Conservation (phyloP, 768 basidiomycete genomes). For the Cyclocybe cylindracea region DNA sequence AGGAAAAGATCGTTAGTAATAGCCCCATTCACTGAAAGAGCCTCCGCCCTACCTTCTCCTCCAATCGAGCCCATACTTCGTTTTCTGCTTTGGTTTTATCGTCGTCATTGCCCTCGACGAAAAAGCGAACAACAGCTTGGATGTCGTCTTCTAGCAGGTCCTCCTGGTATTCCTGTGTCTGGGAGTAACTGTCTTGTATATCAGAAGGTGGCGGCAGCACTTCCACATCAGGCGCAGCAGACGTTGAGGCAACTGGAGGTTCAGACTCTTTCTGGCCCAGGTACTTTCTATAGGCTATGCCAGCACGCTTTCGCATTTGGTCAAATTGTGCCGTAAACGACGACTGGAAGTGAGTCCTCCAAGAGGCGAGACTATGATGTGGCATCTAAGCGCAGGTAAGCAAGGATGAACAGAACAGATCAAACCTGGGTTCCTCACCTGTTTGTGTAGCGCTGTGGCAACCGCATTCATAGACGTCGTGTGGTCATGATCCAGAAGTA, state of each 20-base stretch:
- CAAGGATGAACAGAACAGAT: not conserved
- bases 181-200: not conserved
- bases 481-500: constrained; percentile 51
- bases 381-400: constrained; percentile 48
- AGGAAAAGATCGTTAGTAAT: constrained; percentile 6
- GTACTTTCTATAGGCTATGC: constrained; percentile 51
- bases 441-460: constrained; percentile 37
- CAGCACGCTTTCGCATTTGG: constrained; percentile 47
- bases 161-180: no score
- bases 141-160: constrained; percentile 40
- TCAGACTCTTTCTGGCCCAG: constrained; percentile 19
- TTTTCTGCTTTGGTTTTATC: constrained; percentile 37
- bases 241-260: constrained; percentile 1
- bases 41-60: constrained; percentile 39
- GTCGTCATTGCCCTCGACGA: constrained; percentile 50
- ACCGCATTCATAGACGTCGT: constrained; percentile 39
- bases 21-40: not conserved
- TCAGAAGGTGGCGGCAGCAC: constrained; percentile 2
- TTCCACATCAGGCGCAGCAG: constrained; percentile 7
- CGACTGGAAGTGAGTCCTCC: constrained; percentile 40
- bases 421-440: constrained; percentile 36
- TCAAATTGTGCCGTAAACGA: constrained; percentile 41
- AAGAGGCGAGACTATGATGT: constrained; percentile 54
- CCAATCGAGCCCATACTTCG: constrained; percentile 50
- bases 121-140: constrained; percentile 53